Evolutionary conservation across 2,329 filamentous ascomycete species (phyloP), one percentile per base, ranked within the genome.

Genomic region (Hymenoscyphus scutula): DNA sequence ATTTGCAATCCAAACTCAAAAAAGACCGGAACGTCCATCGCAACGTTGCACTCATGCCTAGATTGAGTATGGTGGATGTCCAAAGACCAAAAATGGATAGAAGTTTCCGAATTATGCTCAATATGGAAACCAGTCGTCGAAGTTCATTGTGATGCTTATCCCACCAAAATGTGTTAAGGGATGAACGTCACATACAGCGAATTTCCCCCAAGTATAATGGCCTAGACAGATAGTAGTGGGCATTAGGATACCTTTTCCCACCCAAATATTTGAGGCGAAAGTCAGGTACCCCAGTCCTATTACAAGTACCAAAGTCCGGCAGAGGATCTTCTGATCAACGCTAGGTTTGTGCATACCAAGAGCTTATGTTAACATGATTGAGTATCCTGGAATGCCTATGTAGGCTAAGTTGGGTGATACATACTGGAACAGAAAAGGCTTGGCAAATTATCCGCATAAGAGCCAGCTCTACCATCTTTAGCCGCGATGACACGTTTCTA

Each of bases 321-420:
- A 51, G 11, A 51, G 45, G 45, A 51, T 51, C 45, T 25, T 51
- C 45, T 51, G 45, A 51, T 51, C 19, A 51, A 51, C 45, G 19
- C 45, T 23, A 51, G 45, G 45, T 51, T 51, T 25, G 45, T 27
- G n/a, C 45, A 51, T 51, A 51, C 45, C 13, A 51, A 23, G 23
- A 51, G 45, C 45, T 51, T 51, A 51, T 25, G 19, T 51, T 13
- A 25, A 51, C 45, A 10, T 51, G 45, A 23, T 11, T 25, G 11
- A 7, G 19, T 25, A 51, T 51, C 23, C 4, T 13, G 23, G 25
- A 51, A 8, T 51, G 19, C 45, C 45, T 51, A 51, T 25, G 19
- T 25, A 51, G n/a, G 45, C 45, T 25, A 51, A 23, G 8, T 51
- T 25, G 6, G 11, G 19, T 25, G 11, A 19, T 51, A 25, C 45